Conservation (phyloP, 805 yeast genomes). For the Saccharomyces eubayanus region DNA sequence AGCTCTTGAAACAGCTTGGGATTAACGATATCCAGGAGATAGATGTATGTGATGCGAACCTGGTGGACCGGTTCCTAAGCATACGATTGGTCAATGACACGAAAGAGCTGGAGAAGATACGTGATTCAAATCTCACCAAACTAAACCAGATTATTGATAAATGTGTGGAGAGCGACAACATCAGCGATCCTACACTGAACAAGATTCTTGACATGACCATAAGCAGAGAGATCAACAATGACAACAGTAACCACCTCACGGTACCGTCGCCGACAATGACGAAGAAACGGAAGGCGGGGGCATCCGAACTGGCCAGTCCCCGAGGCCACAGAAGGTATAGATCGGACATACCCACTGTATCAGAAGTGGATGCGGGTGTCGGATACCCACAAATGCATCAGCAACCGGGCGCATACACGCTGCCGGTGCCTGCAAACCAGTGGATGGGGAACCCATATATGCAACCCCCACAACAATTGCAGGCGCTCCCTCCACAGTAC, state of each 20-base stretch:
- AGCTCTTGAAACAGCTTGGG: conserved; percentile 8
- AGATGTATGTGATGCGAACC: conserved; percentile 4
- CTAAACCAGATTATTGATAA: conserved; percentile 14
- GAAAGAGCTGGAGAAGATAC: conserved; percentile 15
- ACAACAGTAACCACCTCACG: background rate
- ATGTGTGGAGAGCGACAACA: conserved; percentile 12
- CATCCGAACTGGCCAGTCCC: conserved; percentile 7
- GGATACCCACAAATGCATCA: background rate
- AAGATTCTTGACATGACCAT: conserved; percentile 8
- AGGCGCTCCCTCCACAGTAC: background rate
- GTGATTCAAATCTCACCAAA: conserved; percentile 15
- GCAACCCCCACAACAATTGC: conserved; percentile 3
- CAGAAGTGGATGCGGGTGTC: conserved; percentile 3
- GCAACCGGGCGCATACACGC: background rate
- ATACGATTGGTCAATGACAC: conserved; percentile 14
- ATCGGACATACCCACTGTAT: conserved; percentile 11
- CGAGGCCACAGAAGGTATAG: conserved; percentile 10
- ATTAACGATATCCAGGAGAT: conserved; percentile 4
- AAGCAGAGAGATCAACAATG: background rate
- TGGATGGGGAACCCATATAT: background rate
- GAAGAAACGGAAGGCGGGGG: background rate
- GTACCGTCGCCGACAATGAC: conserved; percentile 7
- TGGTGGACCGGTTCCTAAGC: conserved; percentile 12
- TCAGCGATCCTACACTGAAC: conserved; percentile 11
- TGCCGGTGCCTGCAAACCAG: background rate